These are phyloP conservation scores for Andrographis paniculata DNA, from an alignment of 305 asterid genomes.

Conservation along the genomic window DNA sequence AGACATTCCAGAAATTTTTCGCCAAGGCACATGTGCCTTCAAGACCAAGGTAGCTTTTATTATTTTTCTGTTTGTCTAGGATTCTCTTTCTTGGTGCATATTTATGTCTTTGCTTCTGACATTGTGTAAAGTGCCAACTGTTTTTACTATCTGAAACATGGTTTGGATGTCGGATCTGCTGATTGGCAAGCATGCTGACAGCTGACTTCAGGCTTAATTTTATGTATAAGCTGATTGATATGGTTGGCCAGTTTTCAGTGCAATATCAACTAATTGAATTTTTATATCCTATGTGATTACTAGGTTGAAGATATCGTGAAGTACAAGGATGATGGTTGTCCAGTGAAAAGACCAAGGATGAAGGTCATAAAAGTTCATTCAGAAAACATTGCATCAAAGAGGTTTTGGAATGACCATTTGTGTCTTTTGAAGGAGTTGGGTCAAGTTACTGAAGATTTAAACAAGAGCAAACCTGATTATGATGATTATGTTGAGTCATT, in stretches of 20 bases:
- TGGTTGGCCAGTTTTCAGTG: slow-evolving; percentile 8
- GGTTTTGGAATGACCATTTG: slow-evolving; percentile 52
- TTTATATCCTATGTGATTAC: slow-evolving; percentile 10
- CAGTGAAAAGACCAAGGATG: slow-evolving; percentile 54
- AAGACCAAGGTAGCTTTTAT: slow-evolving; percentile 52
- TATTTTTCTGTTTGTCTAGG: background rate
- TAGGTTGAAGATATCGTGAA: slow-evolving; percentile 72
- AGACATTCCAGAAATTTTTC: slow-evolving; percentile 54
- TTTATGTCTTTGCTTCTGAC: background rate
- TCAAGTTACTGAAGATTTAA: slow-evolving; percentile 35
- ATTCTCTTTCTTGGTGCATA: background rate
- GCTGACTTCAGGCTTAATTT: slow-evolving; percentile 4
- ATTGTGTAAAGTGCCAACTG: background rate
- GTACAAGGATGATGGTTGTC: slow-evolving; percentile 53
- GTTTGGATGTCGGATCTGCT: background rate
- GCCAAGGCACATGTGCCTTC: slow-evolving; percentile 81
- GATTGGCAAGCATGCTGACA: slow-evolving; percentile 10
- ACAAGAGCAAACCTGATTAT: slow-evolving; percentile 47
- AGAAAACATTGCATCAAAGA: slow-evolving; percentile 58
- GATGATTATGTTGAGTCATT: slow-evolving; percentile 53
- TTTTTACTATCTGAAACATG: background rate
- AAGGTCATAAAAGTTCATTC: slow-evolving; percentile 39
- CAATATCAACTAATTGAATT: slow-evolving; percentile 10
- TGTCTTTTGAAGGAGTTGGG: slow-evolving; percentile 56
- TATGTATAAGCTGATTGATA: slow-evolving; percentile 6